Base-by-base conservation (phyloP, 2,329 filamentous ascomycete species). In the Alternaria angustiovoidea region DNA sequence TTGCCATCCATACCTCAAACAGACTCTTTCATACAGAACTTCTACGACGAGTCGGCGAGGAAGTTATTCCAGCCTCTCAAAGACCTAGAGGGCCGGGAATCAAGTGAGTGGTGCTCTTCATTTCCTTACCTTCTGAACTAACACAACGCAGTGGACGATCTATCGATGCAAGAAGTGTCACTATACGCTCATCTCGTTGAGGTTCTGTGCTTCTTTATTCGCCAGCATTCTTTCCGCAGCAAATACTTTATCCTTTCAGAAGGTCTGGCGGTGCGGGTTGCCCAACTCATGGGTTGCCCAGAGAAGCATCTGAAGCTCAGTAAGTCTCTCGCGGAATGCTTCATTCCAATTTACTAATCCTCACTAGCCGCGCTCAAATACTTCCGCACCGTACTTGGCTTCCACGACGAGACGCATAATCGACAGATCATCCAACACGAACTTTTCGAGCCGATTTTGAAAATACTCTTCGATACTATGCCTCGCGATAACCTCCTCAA, bases 251-350 rank as follows among this genome's bases (percentile, higher is more conserved):
- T 98, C 26, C 83, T 96, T 63, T 87, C 87, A 11, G 88, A 97
- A 78, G 89, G 91, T 58, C 84, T 98, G 44, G 88, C 91, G 7
- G 86, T 89, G 62, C 88, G 94, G 41, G 89, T 97, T 62, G 89
- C 90, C 49, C 93, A 96, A 77, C 86, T 99, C 62, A 86, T 99
- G 66, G 83, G 84, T 44, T 94, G 90, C 61, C 89, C 89, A 9
- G 92, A 98, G 79, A 98, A 98, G 81, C 94, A 97, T 76, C 82
- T 99, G 65, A 94, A 94, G 79, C 86, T 99, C 43, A 91, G 91
- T 94, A 82, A 79, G 89, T 81, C 22, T 20, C 9, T 1, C 22
- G 11, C 7, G 11, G 18, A 9, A 22, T 36, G 14, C 1, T 4
- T 22, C 4, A 3, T 18, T 42, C 14, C 47, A 11, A 20, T 6